Evolutionary conservation across 2,329 filamentous ascomycete genomes (phyloP), one percentile per base, ranked within the genome.

Genomic region (Penicillium italicum): DNA sequence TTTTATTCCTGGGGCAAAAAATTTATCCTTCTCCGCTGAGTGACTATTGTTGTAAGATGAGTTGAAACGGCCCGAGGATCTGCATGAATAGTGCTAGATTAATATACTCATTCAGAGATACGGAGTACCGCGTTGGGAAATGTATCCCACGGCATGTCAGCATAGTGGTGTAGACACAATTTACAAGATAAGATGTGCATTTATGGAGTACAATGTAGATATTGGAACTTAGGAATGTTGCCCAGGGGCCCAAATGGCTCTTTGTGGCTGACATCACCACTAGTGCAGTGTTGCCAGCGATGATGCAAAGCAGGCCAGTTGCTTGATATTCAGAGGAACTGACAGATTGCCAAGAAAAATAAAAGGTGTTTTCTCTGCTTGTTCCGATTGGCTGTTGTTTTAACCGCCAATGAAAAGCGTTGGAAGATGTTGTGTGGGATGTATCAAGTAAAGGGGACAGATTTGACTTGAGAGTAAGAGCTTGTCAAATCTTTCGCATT

Each of bases 371-470:
- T 14, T 3, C 22, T 16, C 16, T 48, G 14, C 8, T 9, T 14
- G 9, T 31, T 41, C 36, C 28, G 43, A 48, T 53, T 53, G 50
- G 50, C 36, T 40, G 43, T 16, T 18, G 1, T 48, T 40, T 26
- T 14, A 34, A 22, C 50, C 36, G 14, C 50, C 50, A 41, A 53
- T 48, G 3, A 53, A 9, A 53, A 48, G 1, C 43, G 14, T 3
- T n/a, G 50, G 50, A 48, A 53, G 36, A 53, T 26, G 49, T 22
- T 38, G 14, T 41, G 43, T 18, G 26, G 28, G 41, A 28, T 46
- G 26, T 38, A 8, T 6, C 10, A 24, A 38, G 10, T 9, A 5
- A 30, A 38, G 10, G 12, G 5, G 18, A 40, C 14, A 10, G 8
- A 6, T 6, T n/a, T 42, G 24, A 9, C 8, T 12, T 8, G n/a